Percentiles rank a stretch among this genome's conserved stretches.
These are phyloP conservation scores for Thelonectria discophora DNA, from an alignment of 2,329 filamentous ascomycete species.

Conservation along the genomic window DNA sequence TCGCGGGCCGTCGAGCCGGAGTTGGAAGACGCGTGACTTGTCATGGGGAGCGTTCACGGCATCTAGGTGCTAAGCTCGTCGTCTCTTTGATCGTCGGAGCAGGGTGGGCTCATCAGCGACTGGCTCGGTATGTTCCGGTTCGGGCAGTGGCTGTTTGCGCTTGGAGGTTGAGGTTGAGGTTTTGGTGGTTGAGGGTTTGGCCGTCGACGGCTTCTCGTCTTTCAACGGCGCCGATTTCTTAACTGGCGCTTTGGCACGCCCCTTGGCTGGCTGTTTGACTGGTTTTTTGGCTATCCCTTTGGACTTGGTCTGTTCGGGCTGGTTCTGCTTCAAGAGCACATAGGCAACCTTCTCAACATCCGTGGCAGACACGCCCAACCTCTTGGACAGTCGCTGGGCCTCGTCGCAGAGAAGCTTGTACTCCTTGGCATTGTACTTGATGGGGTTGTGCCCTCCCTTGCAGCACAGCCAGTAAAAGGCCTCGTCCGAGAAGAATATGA, in stretches of 20 bases:
- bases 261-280: too few species aligned
- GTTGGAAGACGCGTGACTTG: not conserved
- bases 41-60: slow-evolving; percentile 1
- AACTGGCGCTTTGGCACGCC: not conserved
- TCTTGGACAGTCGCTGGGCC: slow-evolving; percentile 53
- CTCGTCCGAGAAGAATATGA: slow-evolving; percentile 85
- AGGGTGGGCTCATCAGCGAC: slow-evolving; percentile 25
- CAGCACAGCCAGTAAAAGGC: slow-evolving; percentile 76
- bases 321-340: slow-evolving; percentile 64
- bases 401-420: slow-evolving; percentile 65
- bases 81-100: slow-evolving; percentile 40
- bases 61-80: slow-evolving; percentile 27
- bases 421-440: slow-evolving; percentile 77
- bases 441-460: slow-evolving; percentile 57
- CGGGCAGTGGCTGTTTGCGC: slow-evolving; percentile 28
- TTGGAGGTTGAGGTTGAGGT: slow-evolving; percentile 32
- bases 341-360: slow-evolving; percentile 77
- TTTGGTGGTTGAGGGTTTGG: slow-evolving; percentile 20
- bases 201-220: slow-evolving; percentile 9
- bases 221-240: slow-evolving; percentile 7
- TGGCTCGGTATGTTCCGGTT: slow-evolving; percentile 23
- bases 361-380: slow-evolving; percentile 64
- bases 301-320: not conserved
- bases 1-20: slow-evolving; percentile 37
- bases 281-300: too few species aligned